Conservation (phyloP, 2,329 filamentous ascomycete species). For the Pseudohalonectria lignicola region DNA sequence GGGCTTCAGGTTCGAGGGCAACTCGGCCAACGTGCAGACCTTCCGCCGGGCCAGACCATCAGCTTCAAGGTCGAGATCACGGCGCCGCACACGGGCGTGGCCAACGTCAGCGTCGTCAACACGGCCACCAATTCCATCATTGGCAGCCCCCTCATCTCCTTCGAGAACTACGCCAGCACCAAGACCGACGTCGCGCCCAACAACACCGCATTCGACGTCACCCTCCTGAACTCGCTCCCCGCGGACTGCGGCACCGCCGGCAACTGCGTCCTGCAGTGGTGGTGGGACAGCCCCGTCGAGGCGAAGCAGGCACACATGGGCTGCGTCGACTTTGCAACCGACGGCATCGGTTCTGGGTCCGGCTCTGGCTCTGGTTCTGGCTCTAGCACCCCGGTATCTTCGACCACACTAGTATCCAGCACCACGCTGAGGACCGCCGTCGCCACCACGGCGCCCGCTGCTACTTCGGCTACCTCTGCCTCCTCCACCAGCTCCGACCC, state of each 20-base stretch:
- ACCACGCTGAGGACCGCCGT: too few relatives aligned
- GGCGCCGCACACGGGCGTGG: conserved; percentile 41
- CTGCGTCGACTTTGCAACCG: conserved; percentile 39
- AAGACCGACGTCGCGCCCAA: conserved; percentile 25
- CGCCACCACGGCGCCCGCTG: too few relatives aligned
- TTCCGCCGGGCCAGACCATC: conserved; percentile 37
- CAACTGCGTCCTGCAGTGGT: conserved; percentile 42
- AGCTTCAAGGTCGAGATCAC: conserved; percentile 30
- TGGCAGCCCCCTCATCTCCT: conserved; percentile 32
- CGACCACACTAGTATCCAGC: too few relatives aligned
- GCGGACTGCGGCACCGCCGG: conserved; percentile 30
- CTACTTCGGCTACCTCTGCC: too few relatives aligned
- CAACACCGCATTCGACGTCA: conserved; percentile 39
- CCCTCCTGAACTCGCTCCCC: conserved; percentile 36
- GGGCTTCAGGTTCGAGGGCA: conserved; percentile 45
- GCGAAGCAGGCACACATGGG: conserved; percentile 45
- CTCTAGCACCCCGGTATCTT: too few relatives aligned
- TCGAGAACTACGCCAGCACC: conserved; percentile 37
- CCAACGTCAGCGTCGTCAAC: conserved; percentile 44
- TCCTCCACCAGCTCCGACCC: too few relatives aligned
- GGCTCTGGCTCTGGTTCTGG: too few relatives aligned
- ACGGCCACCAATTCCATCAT: conserved; percentile 35
- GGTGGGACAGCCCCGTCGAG: conserved; percentile 25
- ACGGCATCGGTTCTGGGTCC: conserved; percentile 1
- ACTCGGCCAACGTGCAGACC: conserved; percentile 34